Conservation (phyloP, 176 grass and related monocot genomes). For the Alloteropsis semialata region DNA sequence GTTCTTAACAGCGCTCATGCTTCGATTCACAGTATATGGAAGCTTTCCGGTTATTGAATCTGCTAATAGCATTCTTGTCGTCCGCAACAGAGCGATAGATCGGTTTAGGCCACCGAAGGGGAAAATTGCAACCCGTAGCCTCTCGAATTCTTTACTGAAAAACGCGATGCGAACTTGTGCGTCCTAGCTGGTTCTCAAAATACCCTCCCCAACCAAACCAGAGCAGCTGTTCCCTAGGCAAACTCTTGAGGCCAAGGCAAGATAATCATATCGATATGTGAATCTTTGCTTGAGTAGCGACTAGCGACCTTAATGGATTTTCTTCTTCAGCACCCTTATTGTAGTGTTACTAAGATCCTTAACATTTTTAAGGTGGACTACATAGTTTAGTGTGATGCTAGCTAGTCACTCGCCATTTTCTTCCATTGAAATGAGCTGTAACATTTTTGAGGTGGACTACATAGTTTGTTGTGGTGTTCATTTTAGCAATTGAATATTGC, state of each 20-base stretch:
- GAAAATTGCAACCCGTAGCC: not conserved
- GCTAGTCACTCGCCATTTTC: not conserved
- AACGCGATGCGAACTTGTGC: not conserved
- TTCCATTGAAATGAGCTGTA: not conserved
- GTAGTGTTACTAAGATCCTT: not conserved
- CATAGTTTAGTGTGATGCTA: not conserved
- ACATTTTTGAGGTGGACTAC: no score
- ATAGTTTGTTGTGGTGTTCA: not conserved
- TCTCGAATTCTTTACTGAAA: not conserved
- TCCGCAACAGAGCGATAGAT: not conserved
- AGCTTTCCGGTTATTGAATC: not conserved
- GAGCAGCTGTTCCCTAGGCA: not conserved
- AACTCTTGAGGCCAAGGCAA: not conserved
- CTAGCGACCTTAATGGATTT: no score
- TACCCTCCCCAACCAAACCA: not conserved
- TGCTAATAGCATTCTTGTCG: not conserved
- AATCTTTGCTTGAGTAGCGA: not conserved
- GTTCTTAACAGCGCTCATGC: not conserved
- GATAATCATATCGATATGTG: not conserved
- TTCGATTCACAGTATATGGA: not conserved
- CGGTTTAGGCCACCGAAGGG: not conserved
- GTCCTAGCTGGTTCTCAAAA: not conserved
- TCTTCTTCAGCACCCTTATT: not conserved
- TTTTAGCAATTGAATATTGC: not conserved
- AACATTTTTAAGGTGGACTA: not conserved